phyloP scores from a whole-genome alignment of 768 basidiomycete genomes.

The Gautieria morchelliformis region DNA sequence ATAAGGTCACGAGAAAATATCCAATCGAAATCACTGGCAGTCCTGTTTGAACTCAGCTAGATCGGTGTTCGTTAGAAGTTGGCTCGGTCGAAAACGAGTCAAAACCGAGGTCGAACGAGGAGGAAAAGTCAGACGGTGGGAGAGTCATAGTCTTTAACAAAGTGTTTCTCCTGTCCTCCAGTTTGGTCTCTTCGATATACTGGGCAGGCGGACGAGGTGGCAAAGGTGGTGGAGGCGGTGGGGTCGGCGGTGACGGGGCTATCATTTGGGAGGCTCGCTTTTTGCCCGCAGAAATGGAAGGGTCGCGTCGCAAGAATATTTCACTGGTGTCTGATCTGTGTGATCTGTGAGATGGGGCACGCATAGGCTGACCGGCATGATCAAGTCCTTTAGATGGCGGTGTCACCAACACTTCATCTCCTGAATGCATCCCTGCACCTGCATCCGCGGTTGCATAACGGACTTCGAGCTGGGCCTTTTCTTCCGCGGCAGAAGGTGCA shows the following conservation, averaged over 20 bases:
- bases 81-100: background rate
- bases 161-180: conserved; percentile 38
- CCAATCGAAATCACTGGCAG: too few species aligned
- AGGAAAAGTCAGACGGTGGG: conserved; percentile 4
- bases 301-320: conserved; percentile 12
- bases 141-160: background rate
- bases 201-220: conserved; percentile 68
- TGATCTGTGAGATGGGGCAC: background rate
- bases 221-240: conserved; percentile 46
- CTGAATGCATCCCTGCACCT: background rate
- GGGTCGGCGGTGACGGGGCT: conserved; percentile 1
- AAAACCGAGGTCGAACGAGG: conserved; percentile 7
- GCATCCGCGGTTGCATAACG: conserved; percentile 51
- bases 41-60: too few species aligned
- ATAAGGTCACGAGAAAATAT: too few species aligned
- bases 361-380: background rate
- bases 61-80: background rate
- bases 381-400: background rate
- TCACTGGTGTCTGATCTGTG: conserved; percentile 10
- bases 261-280: conserved; percentile 11
- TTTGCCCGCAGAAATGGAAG: conserved; percentile 13
- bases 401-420: too few species aligned
- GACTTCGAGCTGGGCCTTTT: conserved; percentile 62
- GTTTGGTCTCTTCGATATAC: conserved; percentile 75
- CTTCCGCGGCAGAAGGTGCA: conserved; percentile 57